Evolutionary conservation across 2,329 filamentous ascomycete genomes (phyloP).

Genomic region (Fusarium guadeloupense): DNA sequence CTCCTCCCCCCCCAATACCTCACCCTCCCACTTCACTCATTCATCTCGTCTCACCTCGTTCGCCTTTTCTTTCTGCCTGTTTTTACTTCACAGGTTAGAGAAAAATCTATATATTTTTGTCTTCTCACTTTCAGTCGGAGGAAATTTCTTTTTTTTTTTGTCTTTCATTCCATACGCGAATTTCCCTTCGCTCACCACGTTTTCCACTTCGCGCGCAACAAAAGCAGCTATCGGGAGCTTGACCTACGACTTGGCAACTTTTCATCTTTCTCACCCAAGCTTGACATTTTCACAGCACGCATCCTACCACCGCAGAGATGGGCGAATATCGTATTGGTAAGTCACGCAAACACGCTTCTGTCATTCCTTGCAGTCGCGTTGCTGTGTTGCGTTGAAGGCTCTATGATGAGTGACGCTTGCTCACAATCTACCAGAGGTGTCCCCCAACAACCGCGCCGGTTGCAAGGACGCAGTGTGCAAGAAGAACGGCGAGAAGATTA

Average conservation of each 20-base stretch:
- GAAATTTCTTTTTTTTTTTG: neutral
- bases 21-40: slow-evolving; percentile 25
- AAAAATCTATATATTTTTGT: slow-evolving; percentile 1
- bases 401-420: slow-evolving; percentile 14
- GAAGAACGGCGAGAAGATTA: slow-evolving; percentile 72
- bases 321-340: slow-evolving; percentile 59
- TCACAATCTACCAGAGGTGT: slow-evolving; percentile 66
- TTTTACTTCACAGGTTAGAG: slow-evolving; percentile 13
- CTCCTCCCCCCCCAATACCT: slow-evolving; percentile 14
- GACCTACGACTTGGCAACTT: neutral
- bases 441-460: slow-evolving; percentile 74
- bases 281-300: slow-evolving; percentile 1
- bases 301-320: slow-evolving; percentile 48
- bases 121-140: neutral
- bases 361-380: neutral
- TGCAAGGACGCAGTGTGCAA: slow-evolving; percentile 82
- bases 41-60: slow-evolving; percentile 31
- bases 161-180: neutral
- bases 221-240: slow-evolving; percentile 7
- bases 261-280: slow-evolving; percentile 21
- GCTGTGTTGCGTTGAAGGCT: neutral
- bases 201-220: slow-evolving; percentile 4
- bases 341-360: slow-evolving; percentile 28
- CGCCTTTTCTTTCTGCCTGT: slow-evolving; percentile 26
- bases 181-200: neutral